phyloP scores from a whole-genome alignment of 768 basidiomycete genomes.

The Rhizopogon rudus region DNA sequence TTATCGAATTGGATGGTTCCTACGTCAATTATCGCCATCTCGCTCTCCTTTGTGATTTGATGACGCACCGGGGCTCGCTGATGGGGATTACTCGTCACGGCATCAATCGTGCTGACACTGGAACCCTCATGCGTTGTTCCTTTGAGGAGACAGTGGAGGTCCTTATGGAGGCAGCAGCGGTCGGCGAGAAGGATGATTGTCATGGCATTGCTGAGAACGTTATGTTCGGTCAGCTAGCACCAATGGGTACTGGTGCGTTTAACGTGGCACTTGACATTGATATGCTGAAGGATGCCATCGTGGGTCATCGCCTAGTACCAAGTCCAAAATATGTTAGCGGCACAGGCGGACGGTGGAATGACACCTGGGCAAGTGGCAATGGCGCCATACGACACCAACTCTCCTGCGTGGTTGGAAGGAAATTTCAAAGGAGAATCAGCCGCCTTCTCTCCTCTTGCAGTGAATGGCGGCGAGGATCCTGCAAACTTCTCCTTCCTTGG shows the following conservation, averaged over 20 bases:
- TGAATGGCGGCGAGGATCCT: conserved; percentile 79
- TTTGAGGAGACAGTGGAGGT: conserved; percentile 99
- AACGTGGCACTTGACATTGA: no score
- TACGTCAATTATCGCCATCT: conserved; percentile 98
- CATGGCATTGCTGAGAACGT: conserved; percentile 98
- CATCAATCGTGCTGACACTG: conserved; percentile 97
- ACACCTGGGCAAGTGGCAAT: no score
- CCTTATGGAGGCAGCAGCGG: conserved; percentile 96
- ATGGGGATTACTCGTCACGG: conserved; percentile 99
- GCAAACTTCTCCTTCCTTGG: conserved; percentile 60
- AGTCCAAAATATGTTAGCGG: no score
- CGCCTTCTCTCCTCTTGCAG: conserved; percentile 92
- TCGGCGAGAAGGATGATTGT: conserved; percentile 98
- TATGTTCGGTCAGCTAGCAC: conserved; percentile 97
- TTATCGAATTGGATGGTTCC: conserved; percentile 99
- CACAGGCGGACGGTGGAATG: no score
- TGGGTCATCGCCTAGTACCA: no score
- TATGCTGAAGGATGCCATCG: no score
- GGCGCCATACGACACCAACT: no score
- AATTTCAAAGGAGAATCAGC: conserved; percentile 78
- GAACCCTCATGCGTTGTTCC: conserved; percentile 96
- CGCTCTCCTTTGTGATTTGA: conserved; percentile 93
- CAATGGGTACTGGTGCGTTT: conserved; percentile 85
- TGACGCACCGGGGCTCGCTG: conserved; percentile 92
- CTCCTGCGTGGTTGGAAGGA: no score